Evolutionary conservation across 495 filamentous ascomycete species (phyloP).

Genomic region (Polyplosphaeria fusca): DNA sequence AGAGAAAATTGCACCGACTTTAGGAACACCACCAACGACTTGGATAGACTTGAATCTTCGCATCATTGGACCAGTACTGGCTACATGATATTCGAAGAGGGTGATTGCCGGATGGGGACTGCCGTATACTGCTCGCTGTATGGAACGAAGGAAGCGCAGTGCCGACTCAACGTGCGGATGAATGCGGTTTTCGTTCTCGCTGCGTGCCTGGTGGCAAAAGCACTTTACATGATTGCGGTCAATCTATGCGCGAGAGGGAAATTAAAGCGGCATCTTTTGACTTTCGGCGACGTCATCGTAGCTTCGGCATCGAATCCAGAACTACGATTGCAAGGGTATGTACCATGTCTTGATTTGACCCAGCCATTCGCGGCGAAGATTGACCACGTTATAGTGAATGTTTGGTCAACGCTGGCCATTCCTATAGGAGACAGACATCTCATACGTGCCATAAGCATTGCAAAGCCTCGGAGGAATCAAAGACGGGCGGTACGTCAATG

Average conservation of each 20-base stretch:
- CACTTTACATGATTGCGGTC: constrained; percentile 27
- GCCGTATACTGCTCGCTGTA: constrained; percentile 1
- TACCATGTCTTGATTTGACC: background rate
- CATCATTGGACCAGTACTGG: background rate
- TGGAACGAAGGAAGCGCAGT: constrained; percentile 4
- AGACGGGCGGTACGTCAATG: constrained; percentile 22
- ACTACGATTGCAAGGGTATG: constrained; percentile 25
- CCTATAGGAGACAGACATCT: constrained; percentile 3
- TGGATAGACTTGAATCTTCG: background rate
- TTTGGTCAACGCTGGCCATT: constrained; percentile 27
- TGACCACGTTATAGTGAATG: constrained; percentile 19
- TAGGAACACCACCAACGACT: constrained; percentile 11
- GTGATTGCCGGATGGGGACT: constrained; percentile 7
- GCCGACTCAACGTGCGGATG: constrained; percentile 29
- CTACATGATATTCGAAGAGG: constrained; percentile 2
- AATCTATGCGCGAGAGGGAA: constrained; percentile 23
- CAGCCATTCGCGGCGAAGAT: background rate
- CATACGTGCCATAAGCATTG: constrained; percentile 33
- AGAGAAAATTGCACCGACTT: constrained; percentile 19
- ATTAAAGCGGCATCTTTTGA: constrained; percentile 20
- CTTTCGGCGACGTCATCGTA: constrained; percentile 30
- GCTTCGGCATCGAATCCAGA: constrained; percentile 27
- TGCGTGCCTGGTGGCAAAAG: constrained; percentile 20
- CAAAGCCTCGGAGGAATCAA: constrained; percentile 13
- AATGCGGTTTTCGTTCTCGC: constrained; percentile 25